Evolutionary conservation across 2,329 filamentous ascomycete genomes (phyloP).

Genomic region (Fusarium albidum): DNA sequence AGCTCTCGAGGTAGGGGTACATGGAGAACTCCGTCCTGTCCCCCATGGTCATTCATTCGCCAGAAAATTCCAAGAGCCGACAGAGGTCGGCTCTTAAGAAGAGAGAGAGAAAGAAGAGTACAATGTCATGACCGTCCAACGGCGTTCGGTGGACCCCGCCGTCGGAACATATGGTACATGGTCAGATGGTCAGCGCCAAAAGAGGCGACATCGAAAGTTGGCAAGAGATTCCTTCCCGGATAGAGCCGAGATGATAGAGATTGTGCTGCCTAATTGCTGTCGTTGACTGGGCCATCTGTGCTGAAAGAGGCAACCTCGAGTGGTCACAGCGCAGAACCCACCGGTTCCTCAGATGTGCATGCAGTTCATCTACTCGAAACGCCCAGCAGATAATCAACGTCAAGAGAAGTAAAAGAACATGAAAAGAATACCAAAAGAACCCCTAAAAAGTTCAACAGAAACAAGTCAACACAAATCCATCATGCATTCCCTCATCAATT

Average conservation of each 20-base stretch:
- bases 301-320: background rate
- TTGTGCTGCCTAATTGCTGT: background rate
- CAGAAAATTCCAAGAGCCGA: too few relatives aligned
- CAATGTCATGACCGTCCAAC: too few relatives aligned
- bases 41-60: too few relatives aligned
- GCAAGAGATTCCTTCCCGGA: conserved; percentile 13
- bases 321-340: conserved; percentile 3
- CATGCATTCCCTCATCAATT: background rate
- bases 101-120: too few relatives aligned
- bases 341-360: background rate
- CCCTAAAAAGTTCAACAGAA: too few relatives aligned
- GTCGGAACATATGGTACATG: too few relatives aligned
- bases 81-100: too few relatives aligned
- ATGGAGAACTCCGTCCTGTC: too few relatives aligned
- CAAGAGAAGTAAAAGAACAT: background rate
- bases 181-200: conserved; percentile 32
- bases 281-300: background rate
- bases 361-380: conserved; percentile 1
- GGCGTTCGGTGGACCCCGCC: conserved; percentile 32
- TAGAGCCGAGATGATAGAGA: conserved; percentile 20
- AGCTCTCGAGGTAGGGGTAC: too few relatives aligned
- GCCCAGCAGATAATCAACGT: background rate
- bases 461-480: background rate
- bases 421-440: background rate
- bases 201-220: conserved; percentile 22